Evolutionary conservation across 371 early-diverging fungal species (phyloP).

Genomic region (Rhizomucor miehei): DNA sequence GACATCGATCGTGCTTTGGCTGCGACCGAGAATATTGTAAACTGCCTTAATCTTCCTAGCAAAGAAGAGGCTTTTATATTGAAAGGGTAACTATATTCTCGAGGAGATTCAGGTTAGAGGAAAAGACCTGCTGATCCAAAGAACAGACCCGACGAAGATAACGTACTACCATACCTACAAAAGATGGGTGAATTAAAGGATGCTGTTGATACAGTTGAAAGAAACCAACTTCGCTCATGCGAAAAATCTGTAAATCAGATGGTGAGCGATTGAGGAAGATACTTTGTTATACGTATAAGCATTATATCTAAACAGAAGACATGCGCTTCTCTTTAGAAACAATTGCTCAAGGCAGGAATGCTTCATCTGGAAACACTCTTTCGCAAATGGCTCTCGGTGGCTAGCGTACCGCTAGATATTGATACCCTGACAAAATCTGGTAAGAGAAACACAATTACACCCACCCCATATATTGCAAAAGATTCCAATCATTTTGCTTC

Average conservation of each 20-base stretch:
- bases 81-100: constrained; percentile 54
- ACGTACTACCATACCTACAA: constrained; percentile 50
- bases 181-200: constrained; percentile 56
- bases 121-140: neutral
- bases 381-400: constrained; percentile 47
- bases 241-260: constrained; percentile 54
- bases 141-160: constrained; percentile 49
- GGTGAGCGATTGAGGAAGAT: constrained; percentile 22
- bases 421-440: constrained; percentile 32
- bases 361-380: constrained; percentile 55
- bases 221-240: constrained; percentile 47
- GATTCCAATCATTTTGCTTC: no score
- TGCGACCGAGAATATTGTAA: constrained; percentile 70
- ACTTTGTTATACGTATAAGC: no score
- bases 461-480: no score
- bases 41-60: constrained; percentile 75
- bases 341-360: constrained; percentile 55
- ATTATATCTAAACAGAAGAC: neutral
- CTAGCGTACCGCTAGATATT: constrained; percentile 51
- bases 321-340: constrained; percentile 36
- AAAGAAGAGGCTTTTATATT: constrained; percentile 71
- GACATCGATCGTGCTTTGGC: constrained; percentile 74
- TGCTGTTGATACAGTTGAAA: constrained; percentile 53
- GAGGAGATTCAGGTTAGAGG: neutral
- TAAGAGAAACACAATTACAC: no score